phyloP scores from a whole-genome alignment of 2,329 filamentous ascomycete species.

The Metarhizium robertsii region DNA sequence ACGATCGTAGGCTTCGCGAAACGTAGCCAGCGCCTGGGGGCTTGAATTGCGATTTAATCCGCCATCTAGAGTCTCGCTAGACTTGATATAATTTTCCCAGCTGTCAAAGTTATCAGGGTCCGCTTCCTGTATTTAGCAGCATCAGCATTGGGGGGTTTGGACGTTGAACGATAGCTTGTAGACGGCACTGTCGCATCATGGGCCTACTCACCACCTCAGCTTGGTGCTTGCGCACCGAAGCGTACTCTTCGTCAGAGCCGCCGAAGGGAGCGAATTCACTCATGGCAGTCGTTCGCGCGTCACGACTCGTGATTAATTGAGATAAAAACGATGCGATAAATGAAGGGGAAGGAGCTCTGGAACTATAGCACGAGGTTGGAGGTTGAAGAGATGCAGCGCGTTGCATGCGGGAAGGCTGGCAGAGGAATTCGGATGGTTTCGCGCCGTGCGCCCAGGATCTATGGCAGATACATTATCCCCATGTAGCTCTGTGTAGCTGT shows the following conservation, averaged over 20 bases:
- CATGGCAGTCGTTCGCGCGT: constrained; percentile 36
- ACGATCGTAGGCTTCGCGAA: constrained; percentile 80
- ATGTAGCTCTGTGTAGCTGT: neutral
- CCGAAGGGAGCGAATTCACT: constrained; percentile 62
- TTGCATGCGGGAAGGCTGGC: constrained; percentile 3
- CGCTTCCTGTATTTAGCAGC: constrained; percentile 33
- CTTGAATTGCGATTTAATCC: constrained; percentile 95
- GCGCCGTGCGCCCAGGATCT: neutral
- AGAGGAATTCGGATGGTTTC: neutral
- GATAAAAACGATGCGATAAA: neutral
- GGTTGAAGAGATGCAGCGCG: constrained; percentile 1
- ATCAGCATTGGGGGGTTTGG: neutral
- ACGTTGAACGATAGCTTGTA: neutral
- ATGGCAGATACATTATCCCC: neutral
- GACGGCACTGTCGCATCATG: neutral
- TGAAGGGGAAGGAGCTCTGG: neutral
- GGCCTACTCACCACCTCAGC: constrained; percentile 56
- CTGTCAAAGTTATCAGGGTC: constrained; percentile 87
- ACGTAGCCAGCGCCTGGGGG: constrained; percentile 80
- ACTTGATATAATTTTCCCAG: constrained; percentile 87
- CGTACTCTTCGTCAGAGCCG: constrained; percentile 70
- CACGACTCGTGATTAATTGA: neutral
- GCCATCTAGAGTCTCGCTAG: constrained; percentile 77
- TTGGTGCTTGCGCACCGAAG: constrained; percentile 71
- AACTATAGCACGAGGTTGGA: neutral